Conservation (phyloP, 2,329 filamentous ascomycete genomes). For the Hypoxylon sp. region DNA sequence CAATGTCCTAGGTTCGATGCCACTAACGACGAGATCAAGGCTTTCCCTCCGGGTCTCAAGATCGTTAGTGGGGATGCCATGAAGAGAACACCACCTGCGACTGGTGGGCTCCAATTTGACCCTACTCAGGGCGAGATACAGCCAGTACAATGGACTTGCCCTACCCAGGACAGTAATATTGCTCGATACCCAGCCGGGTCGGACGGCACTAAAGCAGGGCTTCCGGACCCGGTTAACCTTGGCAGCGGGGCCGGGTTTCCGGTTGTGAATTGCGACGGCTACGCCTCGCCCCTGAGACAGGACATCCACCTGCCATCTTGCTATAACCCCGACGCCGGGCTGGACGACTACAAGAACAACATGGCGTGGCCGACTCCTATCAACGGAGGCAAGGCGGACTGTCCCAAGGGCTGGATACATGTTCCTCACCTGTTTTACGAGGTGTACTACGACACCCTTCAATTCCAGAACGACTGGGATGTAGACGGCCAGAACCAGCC, state of each 20-base stretch:
- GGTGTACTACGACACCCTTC: conserved; percentile 68
- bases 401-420: conserved; percentile 66
- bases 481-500: conserved; percentile 65
- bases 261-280: conserved; percentile 73
- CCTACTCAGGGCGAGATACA: conserved; percentile 64
- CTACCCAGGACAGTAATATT: conserved; percentile 59
- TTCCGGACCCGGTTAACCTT: conserved; percentile 64
- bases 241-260: conserved; percentile 74
- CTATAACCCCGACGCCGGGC: conserved; percentile 73
- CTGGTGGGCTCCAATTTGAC: conserved; percentile 63
- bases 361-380: conserved; percentile 69
- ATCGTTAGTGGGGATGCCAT: conserved; percentile 75
- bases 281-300: conserved; percentile 69
- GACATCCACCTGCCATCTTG: conserved; percentile 79
- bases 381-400: conserved; percentile 64
- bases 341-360: conserved; percentile 71
- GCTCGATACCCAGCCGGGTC: conserved; percentile 67
- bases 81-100: conserved; percentile 66
- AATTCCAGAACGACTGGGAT: conserved; percentile 64
- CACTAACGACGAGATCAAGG: conserved; percentile 72
- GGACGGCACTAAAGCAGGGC: conserved; percentile 66
- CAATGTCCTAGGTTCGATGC: conserved; percentile 62
- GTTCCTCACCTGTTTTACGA: conserved; percentile 68
- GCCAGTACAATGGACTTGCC: conserved; percentile 70
- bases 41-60: conserved; percentile 77